A percentile compares a stretch with the other conserved stretches of the same genome.
Evolutionary conservation across 495 filamentous ascomycete species (phyloP).

Genomic region (Copromyces sp.): DNA sequence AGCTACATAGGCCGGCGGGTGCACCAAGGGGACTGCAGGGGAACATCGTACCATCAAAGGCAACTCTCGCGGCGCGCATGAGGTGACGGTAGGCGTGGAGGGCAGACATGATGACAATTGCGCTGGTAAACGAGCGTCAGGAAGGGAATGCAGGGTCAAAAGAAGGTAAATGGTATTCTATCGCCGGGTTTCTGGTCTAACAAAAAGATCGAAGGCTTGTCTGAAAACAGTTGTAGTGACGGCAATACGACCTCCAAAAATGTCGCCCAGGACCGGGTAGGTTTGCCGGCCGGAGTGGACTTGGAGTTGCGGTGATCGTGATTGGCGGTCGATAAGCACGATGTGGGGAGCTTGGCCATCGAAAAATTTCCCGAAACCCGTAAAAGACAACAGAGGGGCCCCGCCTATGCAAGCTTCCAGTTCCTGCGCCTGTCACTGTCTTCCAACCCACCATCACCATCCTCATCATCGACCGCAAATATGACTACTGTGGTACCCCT

Average conservation of each 20-base stretch:
- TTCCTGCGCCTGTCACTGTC: background rate
- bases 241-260: background rate
- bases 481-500: conserved; percentile 34
- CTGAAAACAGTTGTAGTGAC: background rate
- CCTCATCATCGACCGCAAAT: conserved; percentile 6
- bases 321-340: background rate
- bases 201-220: background rate
- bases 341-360: background rate
- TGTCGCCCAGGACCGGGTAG: background rate
- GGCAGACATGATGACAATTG: conserved; percentile 40
- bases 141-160: background rate
- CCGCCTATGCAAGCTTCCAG: conserved; percentile 7
- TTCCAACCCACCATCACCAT: background rate
- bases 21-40: background rate
- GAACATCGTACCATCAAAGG: conserved; percentile 59
- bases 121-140: background rate
- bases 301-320: background rate
- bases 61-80: conserved; percentile 69
- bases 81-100: conserved; percentile 72
- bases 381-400: conserved; percentile 12
- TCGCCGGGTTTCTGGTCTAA: background rate
- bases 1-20: background rate
- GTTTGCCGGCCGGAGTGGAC: background rate
- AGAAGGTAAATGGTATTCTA: background rate
- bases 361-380: conserved; percentile 11